Evolutionary conservation across 225 moss, liverwort and hornwort species (phyloP).

Genomic region (Polytrichum formosum): DNA sequence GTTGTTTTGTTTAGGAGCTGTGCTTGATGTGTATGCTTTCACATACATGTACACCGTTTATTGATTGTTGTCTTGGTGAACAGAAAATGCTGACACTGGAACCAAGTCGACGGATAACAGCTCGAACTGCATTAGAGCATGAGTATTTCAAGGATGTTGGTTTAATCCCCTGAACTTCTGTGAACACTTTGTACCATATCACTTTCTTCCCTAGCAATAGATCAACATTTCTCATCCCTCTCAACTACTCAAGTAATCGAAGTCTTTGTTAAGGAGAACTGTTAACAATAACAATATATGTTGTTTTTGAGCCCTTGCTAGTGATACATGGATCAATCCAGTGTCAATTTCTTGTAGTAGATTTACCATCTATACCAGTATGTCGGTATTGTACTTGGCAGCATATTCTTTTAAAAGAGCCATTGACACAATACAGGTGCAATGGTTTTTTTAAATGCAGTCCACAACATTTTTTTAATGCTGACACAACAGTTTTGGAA

Average conservation of each 20-base stretch:
- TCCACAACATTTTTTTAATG: too few relatives aligned
- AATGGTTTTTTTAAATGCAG: too few relatives aligned
- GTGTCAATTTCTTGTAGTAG: not conserved
- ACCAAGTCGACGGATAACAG: constrained; percentile 83
- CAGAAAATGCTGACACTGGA: constrained; percentile 98
- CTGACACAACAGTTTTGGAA: too few relatives aligned
- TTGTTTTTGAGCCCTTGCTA: not conserved
- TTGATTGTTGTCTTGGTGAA: constrained; percentile 3
- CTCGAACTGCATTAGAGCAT: constrained; percentile 87
- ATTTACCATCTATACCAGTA: too few relatives aligned
- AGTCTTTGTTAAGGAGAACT: not conserved
- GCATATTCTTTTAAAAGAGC: too few relatives aligned
- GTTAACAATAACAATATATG: not conserved
- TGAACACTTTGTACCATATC: not conserved
- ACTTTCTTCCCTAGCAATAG: not conserved
- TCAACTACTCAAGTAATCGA: not conserved
- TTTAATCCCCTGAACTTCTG: constrained; percentile 57
- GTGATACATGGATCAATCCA: not conserved
- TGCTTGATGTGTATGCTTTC: not conserved
- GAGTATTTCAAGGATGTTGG: constrained; percentile 94
- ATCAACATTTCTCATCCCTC: not conserved
- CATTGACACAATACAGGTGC: too few relatives aligned
- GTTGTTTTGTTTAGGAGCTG: not conserved
- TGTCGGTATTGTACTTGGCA: too few relatives aligned
- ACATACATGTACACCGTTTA: not conserved